A percentile compares a stretch with the other conserved stretches of the same genome.
phyloP scores from a whole-genome alignment of 768 basidiomycete species.

The Tricholoma hemisulphureum region DNA sequence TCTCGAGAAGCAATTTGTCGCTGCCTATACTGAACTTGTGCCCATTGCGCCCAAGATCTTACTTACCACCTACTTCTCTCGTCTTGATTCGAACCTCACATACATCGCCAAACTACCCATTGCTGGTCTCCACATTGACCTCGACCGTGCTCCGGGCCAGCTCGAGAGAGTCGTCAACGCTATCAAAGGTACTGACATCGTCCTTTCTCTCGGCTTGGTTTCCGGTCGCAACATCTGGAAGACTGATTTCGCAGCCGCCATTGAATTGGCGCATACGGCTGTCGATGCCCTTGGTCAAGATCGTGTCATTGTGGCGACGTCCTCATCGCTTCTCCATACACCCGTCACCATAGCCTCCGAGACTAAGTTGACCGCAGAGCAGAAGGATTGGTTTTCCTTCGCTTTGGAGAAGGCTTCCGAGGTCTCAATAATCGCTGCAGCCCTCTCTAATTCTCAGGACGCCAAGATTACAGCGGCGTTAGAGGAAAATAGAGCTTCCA shows the following conservation, averaged over 20 bases:
- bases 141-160: slow-evolving; percentile 90
- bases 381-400: slow-evolving; percentile 98
- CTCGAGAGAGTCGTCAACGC: slow-evolving; percentile 79
- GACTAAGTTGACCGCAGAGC: slow-evolving; percentile 82
- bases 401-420: slow-evolving; percentile 94
- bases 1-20: slow-evolving; percentile 75
- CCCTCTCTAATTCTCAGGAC: slow-evolving; percentile 83
- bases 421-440: slow-evolving; percentile 83
- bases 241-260: slow-evolving; percentile 82
- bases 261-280: slow-evolving; percentile 82
- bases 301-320: slow-evolving; percentile 91
- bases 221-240: slow-evolving; percentile 99
- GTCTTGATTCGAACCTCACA: slow-evolving; percentile 88
- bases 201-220: slow-evolving; percentile 91
- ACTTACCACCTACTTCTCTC: slow-evolving; percentile 95
- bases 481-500: slow-evolving; percentile 87
- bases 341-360: slow-evolving; percentile 94
- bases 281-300: slow-evolving; percentile 78
- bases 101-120: slow-evolving; percentile 91
- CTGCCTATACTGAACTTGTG: slow-evolving; percentile 78
- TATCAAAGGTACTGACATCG: slow-evolving; percentile 75
- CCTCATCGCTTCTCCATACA: slow-evolving; percentile 97
- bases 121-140: slow-evolving; percentile 93
- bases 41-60: slow-evolving; percentile 88
- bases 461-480: slow-evolving; percentile 65